Percentiles rank a stretch among this genome's conserved stretches.
Conservation (phyloP, 1,284 basidiomycete species). For the Hemileccinum hortonii region DNA sequence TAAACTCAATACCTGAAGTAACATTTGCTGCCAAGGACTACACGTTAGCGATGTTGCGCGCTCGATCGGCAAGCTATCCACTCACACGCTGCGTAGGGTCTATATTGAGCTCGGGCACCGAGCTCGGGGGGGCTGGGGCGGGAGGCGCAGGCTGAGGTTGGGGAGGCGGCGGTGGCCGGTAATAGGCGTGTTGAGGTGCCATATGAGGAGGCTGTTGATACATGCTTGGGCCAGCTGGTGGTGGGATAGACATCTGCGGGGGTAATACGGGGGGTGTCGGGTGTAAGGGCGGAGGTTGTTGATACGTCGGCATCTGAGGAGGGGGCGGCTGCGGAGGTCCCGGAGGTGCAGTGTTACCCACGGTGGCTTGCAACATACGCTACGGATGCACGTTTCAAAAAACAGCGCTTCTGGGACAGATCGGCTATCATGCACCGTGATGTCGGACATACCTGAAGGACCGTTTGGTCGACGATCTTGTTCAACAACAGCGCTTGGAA, state of each 20-base stretch:
- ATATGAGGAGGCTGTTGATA: slow-evolving; percentile 42
- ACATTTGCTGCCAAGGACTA: slow-evolving; percentile 60
- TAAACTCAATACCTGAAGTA: slow-evolving; percentile 84
- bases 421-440: slow-evolving; percentile 15
- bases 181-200: slow-evolving; percentile 46
- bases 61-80: background rate
- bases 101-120: slow-evolving; percentile 36
- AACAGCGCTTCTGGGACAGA: slow-evolving; percentile 5
- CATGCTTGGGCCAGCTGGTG: slow-evolving; percentile 34
- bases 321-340: slow-evolving; percentile 34
- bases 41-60: background rate
- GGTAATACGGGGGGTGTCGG: slow-evolving; percentile 37
- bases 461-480: slow-evolving; percentile 89
- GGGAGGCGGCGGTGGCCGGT: slow-evolving; percentile 38
- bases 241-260: slow-evolving; percentile 34
- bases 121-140: slow-evolving; percentile 26
- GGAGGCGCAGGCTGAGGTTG: slow-evolving; percentile 29
- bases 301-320: slow-evolving; percentile 31
- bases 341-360: slow-evolving; percentile 18
- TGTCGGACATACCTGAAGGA: slow-evolving; percentile 59
- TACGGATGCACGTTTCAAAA: slow-evolving; percentile 23
- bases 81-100: slow-evolving; percentile 35
- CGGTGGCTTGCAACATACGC: slow-evolving; percentile 35
- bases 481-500: slow-evolving; percentile 95
- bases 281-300: slow-evolving; percentile 39